Percentiles rank a stretch among this genome's conserved stretches.
Evolutionary conservation across 352 stramenopile species (phyloP).

Genomic region (Phytophthora kernoviae): DNA sequence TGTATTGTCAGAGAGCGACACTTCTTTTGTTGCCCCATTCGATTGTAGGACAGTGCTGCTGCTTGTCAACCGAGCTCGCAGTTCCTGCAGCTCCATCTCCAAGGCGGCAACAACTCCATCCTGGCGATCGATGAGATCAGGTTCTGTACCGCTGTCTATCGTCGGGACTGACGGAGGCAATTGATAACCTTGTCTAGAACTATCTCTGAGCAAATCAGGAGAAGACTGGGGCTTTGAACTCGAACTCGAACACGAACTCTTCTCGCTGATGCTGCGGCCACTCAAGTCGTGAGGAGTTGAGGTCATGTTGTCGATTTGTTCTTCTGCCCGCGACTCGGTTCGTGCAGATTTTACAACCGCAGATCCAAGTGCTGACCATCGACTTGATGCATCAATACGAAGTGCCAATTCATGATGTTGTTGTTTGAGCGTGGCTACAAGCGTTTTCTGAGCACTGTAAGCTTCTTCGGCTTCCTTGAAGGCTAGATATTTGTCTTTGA

Average conservation of each 20-base stretch:
- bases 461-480: conserved; percentile 77
- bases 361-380: conserved; percentile 50
- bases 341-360: conserved; percentile 21
- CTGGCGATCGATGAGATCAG: conserved; percentile 1
- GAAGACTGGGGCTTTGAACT: conserved; percentile 11
- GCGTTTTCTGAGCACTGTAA: conserved; percentile 49
- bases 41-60: neutral
- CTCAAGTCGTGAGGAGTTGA: neutral
- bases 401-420: conserved; percentile 49
- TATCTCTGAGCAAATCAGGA: conserved; percentile 1
- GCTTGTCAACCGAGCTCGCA: conserved; percentile 32
- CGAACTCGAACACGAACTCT: conserved; percentile 13
- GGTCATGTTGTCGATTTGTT: neutral
- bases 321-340: conserved; percentile 1
- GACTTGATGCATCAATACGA: conserved; percentile 52
- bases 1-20: neutral
- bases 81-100: conserved; percentile 35
- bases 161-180: conserved; percentile 4
- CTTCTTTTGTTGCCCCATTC: neutral
- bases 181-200: neutral
- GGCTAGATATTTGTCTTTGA: conserved; percentile 75
- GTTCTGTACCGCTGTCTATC: conserved; percentile 24
- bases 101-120: conserved; percentile 19
- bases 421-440: conserved; percentile 44
- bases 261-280: conserved; percentile 8